Evolutionary conservation across 768 basidiomycete species (phyloP).

Genomic region (Tricholoma sp.): DNA sequence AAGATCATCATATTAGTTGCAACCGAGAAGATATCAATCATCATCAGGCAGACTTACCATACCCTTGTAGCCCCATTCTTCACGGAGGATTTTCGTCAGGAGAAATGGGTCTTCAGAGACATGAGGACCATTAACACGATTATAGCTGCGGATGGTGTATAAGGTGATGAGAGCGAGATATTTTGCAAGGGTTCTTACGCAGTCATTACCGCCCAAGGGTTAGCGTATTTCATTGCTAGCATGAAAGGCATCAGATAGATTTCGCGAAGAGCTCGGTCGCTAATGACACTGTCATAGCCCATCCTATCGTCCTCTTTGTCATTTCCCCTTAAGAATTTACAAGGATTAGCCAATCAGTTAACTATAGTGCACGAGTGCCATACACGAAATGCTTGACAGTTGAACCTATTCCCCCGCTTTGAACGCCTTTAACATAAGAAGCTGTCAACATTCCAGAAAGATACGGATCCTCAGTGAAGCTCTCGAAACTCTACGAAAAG

Average conservation of each 20-base stretch:
- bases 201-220: conserved; percentile 71
- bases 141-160: conserved; percentile 39
- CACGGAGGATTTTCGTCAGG: conserved; percentile 52
- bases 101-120: conserved; percentile 60
- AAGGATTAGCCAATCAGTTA: background rate
- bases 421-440: conserved; percentile 73
- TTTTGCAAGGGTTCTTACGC: conserved; percentile 37
- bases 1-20: background rate
- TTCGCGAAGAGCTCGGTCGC: conserved; percentile 64
- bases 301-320: conserved; percentile 79
- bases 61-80: conserved; percentile 74
- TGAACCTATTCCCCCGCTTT: conserved; percentile 69
- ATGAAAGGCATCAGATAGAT: conserved; percentile 76
- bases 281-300: conserved; percentile 62
- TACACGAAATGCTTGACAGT: conserved; percentile 83
- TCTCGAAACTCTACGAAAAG: conserved; percentile 57
- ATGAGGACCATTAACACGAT: conserved; percentile 74
- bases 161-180: background rate
- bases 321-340: conserved; percentile 45
- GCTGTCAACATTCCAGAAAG: conserved; percentile 68
- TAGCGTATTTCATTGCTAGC: conserved; percentile 60
- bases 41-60: conserved; percentile 27
- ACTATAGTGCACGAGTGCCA: conserved; percentile 7
- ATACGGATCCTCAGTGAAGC: conserved; percentile 74
- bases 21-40: background rate